phyloP scores from a whole-genome alignment of 2,329 filamentous ascomycete genomes.

The Zymoseptoria pseudotritici region DNA sequence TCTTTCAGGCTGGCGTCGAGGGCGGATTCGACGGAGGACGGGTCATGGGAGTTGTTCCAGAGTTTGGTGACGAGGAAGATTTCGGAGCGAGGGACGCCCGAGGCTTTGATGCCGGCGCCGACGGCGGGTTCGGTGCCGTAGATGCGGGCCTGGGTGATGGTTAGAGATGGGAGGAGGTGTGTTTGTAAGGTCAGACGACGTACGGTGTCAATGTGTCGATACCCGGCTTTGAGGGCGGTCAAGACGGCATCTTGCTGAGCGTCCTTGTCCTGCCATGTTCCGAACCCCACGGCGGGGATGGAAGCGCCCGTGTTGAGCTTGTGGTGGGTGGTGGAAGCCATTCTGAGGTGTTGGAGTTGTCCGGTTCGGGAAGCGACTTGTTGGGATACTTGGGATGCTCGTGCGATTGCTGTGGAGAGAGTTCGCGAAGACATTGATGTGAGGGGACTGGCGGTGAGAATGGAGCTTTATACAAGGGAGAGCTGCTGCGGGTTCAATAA shows the following conservation, averaged over 20 bases:
- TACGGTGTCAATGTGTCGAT: slow-evolving; percentile 47
- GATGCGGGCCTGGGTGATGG: slow-evolving; percentile 16
- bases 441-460: background rate
- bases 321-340: slow-evolving; percentile 26
- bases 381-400: slow-evolving; percentile 13
- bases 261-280: slow-evolving; percentile 48
- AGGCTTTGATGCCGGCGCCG: slow-evolving; percentile 56
- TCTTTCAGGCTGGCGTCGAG: slow-evolving; percentile 53
- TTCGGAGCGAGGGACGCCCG: slow-evolving; percentile 55
- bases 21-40: slow-evolving; percentile 55
- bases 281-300: slow-evolving; percentile 36
- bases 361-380: slow-evolving; percentile 2
- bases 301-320: slow-evolving; percentile 33
- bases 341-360: slow-evolving; percentile 17
- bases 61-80: slow-evolving; percentile 62
- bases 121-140: slow-evolving; percentile 57
- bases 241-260: slow-evolving; percentile 43
- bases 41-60: slow-evolving; percentile 58
- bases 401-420: slow-evolving; percentile 7
- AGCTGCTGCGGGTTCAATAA: background rate
- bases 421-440: slow-evolving; percentile 5
- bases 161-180: background rate
- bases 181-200: background rate
- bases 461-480: background rate
- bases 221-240: slow-evolving; percentile 43